Evolutionary conservation across 345 rosid species (phyloP), one percentile per base, ranked within the genome.

Genomic region (Microcos paniculata): DNA sequence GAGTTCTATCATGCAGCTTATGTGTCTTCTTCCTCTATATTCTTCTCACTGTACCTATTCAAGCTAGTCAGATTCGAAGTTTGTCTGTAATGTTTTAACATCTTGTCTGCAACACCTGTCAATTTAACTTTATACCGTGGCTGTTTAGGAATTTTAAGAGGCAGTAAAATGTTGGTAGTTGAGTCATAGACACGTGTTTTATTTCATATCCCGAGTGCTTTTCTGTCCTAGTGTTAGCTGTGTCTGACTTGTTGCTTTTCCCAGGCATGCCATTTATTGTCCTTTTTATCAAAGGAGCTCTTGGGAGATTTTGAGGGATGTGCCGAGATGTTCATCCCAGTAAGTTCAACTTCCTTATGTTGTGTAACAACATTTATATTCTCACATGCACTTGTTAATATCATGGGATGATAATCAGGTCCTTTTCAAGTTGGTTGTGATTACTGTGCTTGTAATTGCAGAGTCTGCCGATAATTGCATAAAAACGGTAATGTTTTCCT

Each of bases 351-450:
- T 57, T 81, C 53, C 30, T 57, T 30, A 59, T 55, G 45, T 61
- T 64, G 46, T 53, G 21, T 70, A 33, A 51, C 73, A 38, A 58
- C 48, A 67, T 82, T 77, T 33, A 6, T 72, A 63, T 63, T 63
- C 79, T 70, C 46, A 76, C 67, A 73, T 70, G 45, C 21, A 79
- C 38, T 16, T 76, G 53, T 80, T 84, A 79, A 83, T 77, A 75
- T 72, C 76, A 66, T 78, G 75, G 68, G 74, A 81, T 88, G 84
- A 80, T 89, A 72, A 86, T 84, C 95, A 96, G 99, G 98, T 92
- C 72, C 98, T 96, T 86, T 96, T 96, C 94, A 96, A 96, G 97
- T 87, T 96, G 79, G 99, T 96, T 81, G 99, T 96, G 90, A 96
- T 96, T 70, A 96, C 99, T 82, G 99, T 93, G 73, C 99, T 96